These are phyloP conservation scores for Penicillium pancosmium DNA, from an alignment of 495 filamentous ascomycete species.

Conservation along the genomic window DNA sequence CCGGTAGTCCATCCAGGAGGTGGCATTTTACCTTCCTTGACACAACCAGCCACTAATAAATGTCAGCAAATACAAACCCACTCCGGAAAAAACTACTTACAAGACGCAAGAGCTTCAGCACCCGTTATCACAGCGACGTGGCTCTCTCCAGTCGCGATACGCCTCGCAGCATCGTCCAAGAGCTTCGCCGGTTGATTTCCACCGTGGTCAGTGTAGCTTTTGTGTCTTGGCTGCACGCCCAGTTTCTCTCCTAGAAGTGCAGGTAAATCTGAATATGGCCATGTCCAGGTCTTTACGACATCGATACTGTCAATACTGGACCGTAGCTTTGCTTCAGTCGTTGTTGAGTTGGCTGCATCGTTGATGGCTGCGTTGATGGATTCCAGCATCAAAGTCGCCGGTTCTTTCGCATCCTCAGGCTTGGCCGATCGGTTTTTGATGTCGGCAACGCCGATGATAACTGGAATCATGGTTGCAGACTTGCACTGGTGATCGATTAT, in stretches of 20 bases:
- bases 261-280: constrained; percentile 56
- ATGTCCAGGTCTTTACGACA: constrained; percentile 61
- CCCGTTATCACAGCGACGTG: constrained; percentile 56
- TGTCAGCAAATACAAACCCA: constrained; percentile 26
- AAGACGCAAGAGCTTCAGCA: constrained; percentile 57
- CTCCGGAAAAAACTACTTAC: constrained; percentile 29
- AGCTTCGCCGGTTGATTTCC: constrained; percentile 56
- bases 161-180: constrained; percentile 57
- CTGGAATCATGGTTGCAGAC: constrained; percentile 29
- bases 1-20: constrained; percentile 49
- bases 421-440: constrained; percentile 50
- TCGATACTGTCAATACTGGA: constrained; percentile 54
- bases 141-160: constrained; percentile 46
- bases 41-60: constrained; percentile 33
- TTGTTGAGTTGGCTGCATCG: constrained; percentile 35
- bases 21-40: constrained; percentile 41
- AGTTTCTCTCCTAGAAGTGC: constrained; percentile 45
- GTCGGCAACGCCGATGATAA: constrained; percentile 58
- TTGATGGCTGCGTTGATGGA: constrained; percentile 47
- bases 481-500: background rate
- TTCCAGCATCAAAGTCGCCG: constrained; percentile 52
- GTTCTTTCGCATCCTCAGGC: constrained; percentile 56
- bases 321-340: constrained; percentile 31
- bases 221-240: constrained; percentile 38
- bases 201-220: constrained; percentile 51